Evolutionary conservation across 305 asterid species (phyloP), one percentile per base, ranked within the genome.

Genomic region (Plantago coronopus): DNA sequence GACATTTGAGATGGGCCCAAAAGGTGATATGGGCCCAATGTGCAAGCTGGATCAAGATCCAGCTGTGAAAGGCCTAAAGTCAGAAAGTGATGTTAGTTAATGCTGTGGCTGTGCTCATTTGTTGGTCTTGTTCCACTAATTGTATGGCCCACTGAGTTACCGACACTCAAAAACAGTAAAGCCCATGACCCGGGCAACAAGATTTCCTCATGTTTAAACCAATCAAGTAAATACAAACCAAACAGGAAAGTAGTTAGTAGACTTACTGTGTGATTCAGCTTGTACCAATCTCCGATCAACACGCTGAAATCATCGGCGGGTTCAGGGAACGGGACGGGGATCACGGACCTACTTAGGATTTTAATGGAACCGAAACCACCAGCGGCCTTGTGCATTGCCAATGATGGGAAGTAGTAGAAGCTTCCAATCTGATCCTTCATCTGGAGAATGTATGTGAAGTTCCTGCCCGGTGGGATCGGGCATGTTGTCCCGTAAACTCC

Each of bases 381-480:
- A 0, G 93, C 97, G 22, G 95, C 97, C 65, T 89, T 89, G 79
- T 89, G 97, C 69, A 87, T 84, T 37, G 76, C 89, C 47, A 87
- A 68, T 0, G 97, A 89, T 6, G 97, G 97, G 69, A 89, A 89
- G 69, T 89, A 89, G 48, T 75, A 74, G 74, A 78, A 89, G 74
- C 95, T 84, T 18, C 97, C 97, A 15, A 89, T 89, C 82, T 89
- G 95, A 77, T 89, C 97, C 69, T 89, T 89, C 74, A 87, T 85
- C 69, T 89, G 97, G 20, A 89, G 74, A 49, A 75, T 83, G 63
- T 87, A 89, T 1, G 97, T 89, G 83, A 82, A 89, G 69, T 89
- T 89, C 34, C 70, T 59, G 1, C 95, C 97, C 0, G 97, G 87
- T 27, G 94, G 97, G 38, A 89, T 89, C 3, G 97, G 89, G 42